phyloP scores from a whole-genome alignment of 75 land plant species.

The Isoetes taiwanensis region DNA sequence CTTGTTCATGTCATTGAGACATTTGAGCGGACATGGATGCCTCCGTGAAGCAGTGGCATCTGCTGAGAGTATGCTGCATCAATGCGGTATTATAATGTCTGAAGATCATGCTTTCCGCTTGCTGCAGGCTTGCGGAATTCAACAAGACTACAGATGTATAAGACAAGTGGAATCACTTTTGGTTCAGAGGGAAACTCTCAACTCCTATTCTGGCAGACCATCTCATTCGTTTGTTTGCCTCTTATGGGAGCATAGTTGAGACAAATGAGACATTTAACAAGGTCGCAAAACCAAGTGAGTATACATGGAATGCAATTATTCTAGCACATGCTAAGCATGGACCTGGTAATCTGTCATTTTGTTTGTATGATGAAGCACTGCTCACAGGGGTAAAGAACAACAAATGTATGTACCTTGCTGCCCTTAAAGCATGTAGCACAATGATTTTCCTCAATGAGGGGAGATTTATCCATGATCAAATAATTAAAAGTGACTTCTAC shows the following conservation, averaged over 20 bases:
- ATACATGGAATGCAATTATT: constrained; percentile 1
- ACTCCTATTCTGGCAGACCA: not conserved
- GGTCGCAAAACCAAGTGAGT: not conserved
- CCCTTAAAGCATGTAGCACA: constrained; percentile 5
- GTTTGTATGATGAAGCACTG: not conserved
- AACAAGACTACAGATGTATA: too few species aligned
- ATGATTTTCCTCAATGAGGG: constrained; percentile 4
- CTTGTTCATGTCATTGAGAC: too few species aligned
- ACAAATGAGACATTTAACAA: not conserved
- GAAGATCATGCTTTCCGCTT: too few species aligned
- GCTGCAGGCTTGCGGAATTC: too few species aligned
- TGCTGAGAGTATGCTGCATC: too few species aligned
- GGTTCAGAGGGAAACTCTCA: not conserved
- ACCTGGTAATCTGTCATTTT: not conserved
- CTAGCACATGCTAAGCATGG: not conserved
- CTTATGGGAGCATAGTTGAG: not conserved
- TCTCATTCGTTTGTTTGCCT: not conserved
- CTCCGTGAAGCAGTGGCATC: too few species aligned
- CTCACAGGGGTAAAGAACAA: not conserved
- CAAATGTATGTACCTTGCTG: constrained; percentile 3
- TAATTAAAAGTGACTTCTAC: not conserved
- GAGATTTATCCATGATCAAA: not conserved
- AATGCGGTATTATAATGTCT: too few species aligned
- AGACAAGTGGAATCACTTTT: too few species aligned
- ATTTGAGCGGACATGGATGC: too few species aligned